Evolutionary conservation across 306 rosid genomes (phyloP).

Genomic region (Cicer arietinum): DNA sequence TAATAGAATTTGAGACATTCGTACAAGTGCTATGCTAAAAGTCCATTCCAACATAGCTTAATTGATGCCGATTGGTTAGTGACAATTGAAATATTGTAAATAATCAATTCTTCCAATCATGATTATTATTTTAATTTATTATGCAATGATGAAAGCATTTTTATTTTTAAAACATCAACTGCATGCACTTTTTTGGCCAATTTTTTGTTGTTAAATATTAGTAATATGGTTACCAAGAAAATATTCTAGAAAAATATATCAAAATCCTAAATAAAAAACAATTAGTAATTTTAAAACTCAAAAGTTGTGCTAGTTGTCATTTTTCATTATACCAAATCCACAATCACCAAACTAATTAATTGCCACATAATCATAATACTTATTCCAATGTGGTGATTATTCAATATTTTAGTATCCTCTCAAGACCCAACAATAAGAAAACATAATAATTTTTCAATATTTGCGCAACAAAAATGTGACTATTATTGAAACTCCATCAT

Average conservation of each 20-base stretch:
- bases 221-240: not conserved
- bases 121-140: not conserved
- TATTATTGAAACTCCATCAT: too few relatives aligned
- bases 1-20: not conserved
- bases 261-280: not conserved
- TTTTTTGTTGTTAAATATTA: not conserved
- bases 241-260: not conserved
- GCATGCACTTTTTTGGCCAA: not conserved
- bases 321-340: too few relatives aligned
- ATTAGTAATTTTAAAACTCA: not conserved
- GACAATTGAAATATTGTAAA: conserved; percentile 3
- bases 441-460: too few relatives aligned
- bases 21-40: not conserved
- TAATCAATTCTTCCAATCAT: not conserved
- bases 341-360: too few relatives aligned
- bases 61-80: not conserved
- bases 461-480: too few relatives aligned
- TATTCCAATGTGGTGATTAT: too few relatives aligned
- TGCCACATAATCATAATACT: too few relatives aligned
- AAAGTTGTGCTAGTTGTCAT: too few relatives aligned
- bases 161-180: not conserved
- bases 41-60: not conserved
- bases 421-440: too few relatives aligned
- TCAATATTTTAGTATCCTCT: too few relatives aligned
- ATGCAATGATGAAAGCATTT: not conserved